phyloP scores from a whole-genome alignment of 495 filamentous ascomycete species.

The Penicillium parvum region DNA sequence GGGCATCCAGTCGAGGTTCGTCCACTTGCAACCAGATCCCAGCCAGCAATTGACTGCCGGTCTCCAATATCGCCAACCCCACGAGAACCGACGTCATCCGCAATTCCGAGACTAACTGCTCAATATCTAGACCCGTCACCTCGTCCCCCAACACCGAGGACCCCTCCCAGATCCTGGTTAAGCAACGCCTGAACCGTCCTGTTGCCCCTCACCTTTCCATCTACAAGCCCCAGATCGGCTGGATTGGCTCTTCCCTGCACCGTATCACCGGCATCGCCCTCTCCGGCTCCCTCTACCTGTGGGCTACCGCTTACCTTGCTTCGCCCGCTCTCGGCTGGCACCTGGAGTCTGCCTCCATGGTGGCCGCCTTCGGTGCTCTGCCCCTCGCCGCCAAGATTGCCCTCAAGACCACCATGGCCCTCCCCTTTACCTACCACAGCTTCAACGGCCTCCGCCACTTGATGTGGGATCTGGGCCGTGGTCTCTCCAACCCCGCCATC shows the following conservation, averaged over 20 bases:
- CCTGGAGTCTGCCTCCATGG: conserved; percentile 74
- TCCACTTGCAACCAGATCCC: background rate
- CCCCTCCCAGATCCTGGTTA: conserved; percentile 66
- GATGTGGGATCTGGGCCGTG: conserved; percentile 71
- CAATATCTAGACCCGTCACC: conserved; percentile 45
- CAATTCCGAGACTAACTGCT: conserved; percentile 12
- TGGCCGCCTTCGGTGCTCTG: conserved; percentile 69
- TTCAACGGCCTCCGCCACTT: conserved; percentile 90
- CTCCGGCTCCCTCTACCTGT: conserved; percentile 76
- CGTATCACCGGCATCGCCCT: conserved; percentile 75
- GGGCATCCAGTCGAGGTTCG: conserved; percentile 53
- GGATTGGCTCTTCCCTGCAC: conserved; percentile 67
- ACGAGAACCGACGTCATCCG: conserved; percentile 30
- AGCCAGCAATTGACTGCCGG: background rate
- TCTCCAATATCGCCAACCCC: background rate
- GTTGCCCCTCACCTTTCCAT: conserved; percentile 83
- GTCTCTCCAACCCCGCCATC: conserved; percentile 66
- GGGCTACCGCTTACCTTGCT: conserved; percentile 75
- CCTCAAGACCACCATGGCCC: conserved; percentile 68
- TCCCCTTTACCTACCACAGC: conserved; percentile 84
- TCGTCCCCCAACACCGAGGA: conserved; percentile 55
- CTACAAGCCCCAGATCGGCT: conserved; percentile 87
- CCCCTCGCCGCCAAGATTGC: conserved; percentile 62
- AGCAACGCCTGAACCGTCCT: conserved; percentile 81
- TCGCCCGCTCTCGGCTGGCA: conserved; percentile 80